Evolutionary conservation across 352 stramenopile species (phyloP).

Genomic region (Phytophthora aleatoria): DNA sequence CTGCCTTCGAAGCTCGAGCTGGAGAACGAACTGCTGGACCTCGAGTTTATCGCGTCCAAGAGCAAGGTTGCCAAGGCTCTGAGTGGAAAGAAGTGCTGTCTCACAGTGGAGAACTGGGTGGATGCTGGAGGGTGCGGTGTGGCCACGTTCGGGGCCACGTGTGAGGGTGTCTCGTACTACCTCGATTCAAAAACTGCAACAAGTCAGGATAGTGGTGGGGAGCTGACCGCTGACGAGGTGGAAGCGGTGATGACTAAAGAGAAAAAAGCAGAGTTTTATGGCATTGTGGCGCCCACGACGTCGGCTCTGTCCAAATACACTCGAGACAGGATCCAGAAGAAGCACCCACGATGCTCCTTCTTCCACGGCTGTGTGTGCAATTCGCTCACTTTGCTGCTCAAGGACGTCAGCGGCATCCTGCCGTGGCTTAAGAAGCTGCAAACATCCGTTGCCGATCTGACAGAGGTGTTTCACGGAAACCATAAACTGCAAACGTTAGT

Average conservation of each 20-base stretch:
- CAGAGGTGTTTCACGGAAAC: conserved; percentile 49
- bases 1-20: conserved; percentile 61
- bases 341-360: conserved; percentile 62
- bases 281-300: conserved; percentile 54
- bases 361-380: conserved; percentile 69
- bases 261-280: conserved; percentile 58
- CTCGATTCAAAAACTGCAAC: conserved; percentile 40
- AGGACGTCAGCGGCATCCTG: conserved; percentile 53
- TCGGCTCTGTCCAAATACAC: conserved; percentile 44
- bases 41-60: conserved; percentile 52
- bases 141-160: conserved; percentile 51
- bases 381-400: conserved; percentile 53
- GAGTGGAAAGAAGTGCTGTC: conserved; percentile 51
- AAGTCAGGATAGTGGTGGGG: conserved; percentile 20
- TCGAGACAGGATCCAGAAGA: conserved; percentile 60
- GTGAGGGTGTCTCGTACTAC: conserved; percentile 47
- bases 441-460: conserved; percentile 43
- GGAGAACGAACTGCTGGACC: conserved; percentile 64
- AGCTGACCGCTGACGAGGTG: conserved; percentile 49
- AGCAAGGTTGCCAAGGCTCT: conserved; percentile 51
- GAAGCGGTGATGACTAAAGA: conserved; percentile 53
- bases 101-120: conserved; percentile 65
- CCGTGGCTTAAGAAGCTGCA: conserved; percentile 54
- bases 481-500: conserved; percentile 45
- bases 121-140: conserved; percentile 44